Evolutionary conservation across 73 alveolate genomes (phyloP).

Genomic region (Paramecium pentaurelia): DNA sequence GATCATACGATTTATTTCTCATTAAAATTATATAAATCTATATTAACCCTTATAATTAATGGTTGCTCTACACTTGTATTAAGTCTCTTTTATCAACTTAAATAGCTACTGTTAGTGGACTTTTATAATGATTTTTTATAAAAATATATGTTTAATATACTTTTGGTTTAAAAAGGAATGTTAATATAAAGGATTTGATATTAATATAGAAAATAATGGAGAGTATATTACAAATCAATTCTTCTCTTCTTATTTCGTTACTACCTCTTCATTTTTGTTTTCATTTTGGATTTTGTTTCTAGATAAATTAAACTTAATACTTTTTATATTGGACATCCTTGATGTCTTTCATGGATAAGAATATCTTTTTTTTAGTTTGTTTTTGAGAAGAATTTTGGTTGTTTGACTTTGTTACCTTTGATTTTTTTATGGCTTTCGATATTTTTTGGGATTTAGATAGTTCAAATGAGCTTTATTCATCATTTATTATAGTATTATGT

Average conservation of each 20-base stretch:
- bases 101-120: background rate
- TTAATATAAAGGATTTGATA: background rate
- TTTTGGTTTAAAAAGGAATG: background rate
- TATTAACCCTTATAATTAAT: background rate
- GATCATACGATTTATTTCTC: background rate
- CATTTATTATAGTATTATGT: background rate
- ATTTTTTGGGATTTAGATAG: background rate
- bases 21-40: background rate
- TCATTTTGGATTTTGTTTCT: background rate
- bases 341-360: conserved; percentile 29
- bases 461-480: background rate
- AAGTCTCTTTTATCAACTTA: background rate
- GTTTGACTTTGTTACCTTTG: background rate
- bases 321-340: conserved; percentile 17
- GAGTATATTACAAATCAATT: background rate
- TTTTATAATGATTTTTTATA: conserved; percentile 16
- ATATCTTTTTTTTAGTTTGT: background rate
- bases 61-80: background rate
- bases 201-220: background rate
- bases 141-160: background rate
- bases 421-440: background rate
- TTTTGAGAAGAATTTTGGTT: background rate
- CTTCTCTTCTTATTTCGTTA: background rate
- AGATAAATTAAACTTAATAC: background rate
- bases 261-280: background rate